phyloP scores from a whole-genome alignment of 768 basidiomycete species.

The Hygrocybe punicea region DNA sequence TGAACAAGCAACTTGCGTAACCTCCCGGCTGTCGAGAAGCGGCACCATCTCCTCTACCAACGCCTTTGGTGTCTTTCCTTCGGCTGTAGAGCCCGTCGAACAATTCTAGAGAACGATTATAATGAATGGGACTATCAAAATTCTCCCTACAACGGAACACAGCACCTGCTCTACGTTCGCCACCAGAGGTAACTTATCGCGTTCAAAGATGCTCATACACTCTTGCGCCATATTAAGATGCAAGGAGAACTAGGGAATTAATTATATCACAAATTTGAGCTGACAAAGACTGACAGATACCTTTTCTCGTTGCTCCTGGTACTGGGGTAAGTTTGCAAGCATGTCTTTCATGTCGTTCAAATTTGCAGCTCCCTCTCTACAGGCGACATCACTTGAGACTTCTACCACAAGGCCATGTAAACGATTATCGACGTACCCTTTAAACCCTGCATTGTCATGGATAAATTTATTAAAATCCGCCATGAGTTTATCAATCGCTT shows the following conservation, averaged over 20 bases:
- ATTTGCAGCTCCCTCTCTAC: slow-evolving; percentile 75
- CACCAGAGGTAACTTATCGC: slow-evolving; percentile 74
- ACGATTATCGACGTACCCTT: slow-evolving; percentile 56
- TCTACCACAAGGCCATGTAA: not conserved
- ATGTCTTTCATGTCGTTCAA: slow-evolving; percentile 99
- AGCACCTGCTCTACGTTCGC: slow-evolving; percentile 87
- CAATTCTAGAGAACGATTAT: slow-evolving; percentile 58
- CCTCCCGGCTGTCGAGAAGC: slow-evolving; percentile 78
- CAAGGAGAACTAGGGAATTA: slow-evolving; percentile 76
- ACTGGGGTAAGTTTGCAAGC: slow-evolving; percentile 92
- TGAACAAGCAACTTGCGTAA: slow-evolving; percentile 53
- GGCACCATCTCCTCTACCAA: slow-evolving; percentile 99
- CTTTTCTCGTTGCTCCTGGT: slow-evolving; percentile 93
- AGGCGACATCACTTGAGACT: slow-evolving; percentile 3
- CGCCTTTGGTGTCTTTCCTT: slow-evolving; percentile 92
- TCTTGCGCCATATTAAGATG: slow-evolving; percentile 98
- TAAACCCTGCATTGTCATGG: slow-evolving; percentile 91
- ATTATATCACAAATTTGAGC: not conserved
- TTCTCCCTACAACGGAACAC: slow-evolving; percentile 16
- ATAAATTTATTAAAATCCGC: slow-evolving; percentile 92
- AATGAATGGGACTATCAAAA: slow-evolving; percentile 5
- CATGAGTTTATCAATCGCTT: slow-evolving; percentile 97
- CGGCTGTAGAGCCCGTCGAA: slow-evolving; percentile 85
- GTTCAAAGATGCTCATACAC: slow-evolving; percentile 92
- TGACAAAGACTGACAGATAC: slow-evolving; percentile 34